These are phyloP conservation scores for Westerdykella sp. DNA, from an alignment of 2,329 filamentous ascomycete species.

Conservation along the genomic window DNA sequence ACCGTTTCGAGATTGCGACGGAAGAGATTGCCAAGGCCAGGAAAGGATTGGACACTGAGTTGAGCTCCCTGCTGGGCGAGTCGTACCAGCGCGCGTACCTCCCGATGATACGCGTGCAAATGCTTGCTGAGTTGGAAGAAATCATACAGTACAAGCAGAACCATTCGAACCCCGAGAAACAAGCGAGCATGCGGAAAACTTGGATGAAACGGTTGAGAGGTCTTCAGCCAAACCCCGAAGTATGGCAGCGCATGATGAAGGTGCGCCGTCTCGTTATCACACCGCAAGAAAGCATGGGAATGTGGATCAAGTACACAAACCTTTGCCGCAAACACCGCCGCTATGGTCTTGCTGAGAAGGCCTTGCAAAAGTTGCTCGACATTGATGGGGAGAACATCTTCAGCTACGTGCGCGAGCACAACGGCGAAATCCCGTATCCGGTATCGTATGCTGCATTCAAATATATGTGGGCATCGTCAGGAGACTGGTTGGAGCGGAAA, in stretches of 20 bases:
- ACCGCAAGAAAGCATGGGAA: constrained; percentile 89
- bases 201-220: constrained; percentile 95
- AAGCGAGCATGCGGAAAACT: constrained; percentile 82
- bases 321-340: constrained; percentile 94
- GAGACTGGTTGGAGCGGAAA: constrained; percentile 15
- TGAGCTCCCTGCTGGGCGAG: constrained; percentile 93
- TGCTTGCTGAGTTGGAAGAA: constrained; percentile 97
- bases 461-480: constrained; percentile 79
- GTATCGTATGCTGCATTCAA: constrained; percentile 97
- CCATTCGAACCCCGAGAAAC: constrained; percentile 69
- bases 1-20: constrained; percentile 90
- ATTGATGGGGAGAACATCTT: constrained; percentile 32
- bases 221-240: constrained; percentile 93
- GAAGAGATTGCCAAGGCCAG: constrained; percentile 84
- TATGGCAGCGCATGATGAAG: constrained; percentile 98
- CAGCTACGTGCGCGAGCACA: constrained; percentile 29
- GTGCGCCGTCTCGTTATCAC: constrained; percentile 86
- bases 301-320: constrained; percentile 99
- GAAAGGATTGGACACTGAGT: constrained; percentile 88
- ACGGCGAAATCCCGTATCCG: constrained; percentile 57
- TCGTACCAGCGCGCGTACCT: constrained; percentile 97
- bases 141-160: constrained; percentile 97
- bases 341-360: constrained; percentile 92
- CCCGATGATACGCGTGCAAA: constrained; percentile 96
- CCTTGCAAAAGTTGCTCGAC: constrained; percentile 76